Evolutionary conservation across 495 filamentous ascomycete species (phyloP).

Genomic region (Bacidia rubella): DNA sequence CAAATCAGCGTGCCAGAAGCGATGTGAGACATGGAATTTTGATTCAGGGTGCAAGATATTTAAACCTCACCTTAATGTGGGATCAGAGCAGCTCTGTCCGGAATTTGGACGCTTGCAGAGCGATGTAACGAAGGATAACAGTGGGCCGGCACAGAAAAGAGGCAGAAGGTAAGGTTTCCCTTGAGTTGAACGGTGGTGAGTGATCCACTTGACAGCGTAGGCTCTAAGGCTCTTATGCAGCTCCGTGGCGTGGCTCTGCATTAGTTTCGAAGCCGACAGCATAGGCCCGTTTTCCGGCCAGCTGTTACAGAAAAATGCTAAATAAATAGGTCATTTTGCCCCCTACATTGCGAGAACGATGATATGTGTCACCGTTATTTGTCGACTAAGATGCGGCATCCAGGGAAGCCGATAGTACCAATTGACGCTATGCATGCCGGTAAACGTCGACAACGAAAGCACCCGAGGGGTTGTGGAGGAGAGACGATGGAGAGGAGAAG

Average conservation of each 20-base stretch:
- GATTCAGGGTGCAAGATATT: background rate
- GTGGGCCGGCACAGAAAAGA: background rate
- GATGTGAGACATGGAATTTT: constrained; percentile 5
- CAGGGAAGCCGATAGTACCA: background rate
- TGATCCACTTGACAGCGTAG: background rate
- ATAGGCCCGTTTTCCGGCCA: background rate
- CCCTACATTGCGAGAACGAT: background rate
- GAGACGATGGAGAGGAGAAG: background rate
- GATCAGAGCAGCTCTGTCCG: background rate
- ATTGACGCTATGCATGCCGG: background rate
- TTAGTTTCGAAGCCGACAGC: background rate
- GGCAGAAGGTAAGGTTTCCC: background rate
- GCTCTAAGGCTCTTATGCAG: background rate
- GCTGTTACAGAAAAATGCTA: background rate
- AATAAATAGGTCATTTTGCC: background rate
- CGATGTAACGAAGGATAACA: background rate
- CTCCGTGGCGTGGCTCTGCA: background rate
- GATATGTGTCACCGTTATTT: background rate
- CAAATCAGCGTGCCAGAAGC: background rate
- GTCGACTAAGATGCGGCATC: background rate
- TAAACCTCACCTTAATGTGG: background rate
- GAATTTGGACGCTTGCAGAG: constrained; percentile 1
- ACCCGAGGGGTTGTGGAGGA: background rate
- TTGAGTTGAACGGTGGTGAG: background rate
- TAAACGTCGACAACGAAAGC: background rate